Evolutionary conservation across 2,329 filamentous ascomycete species (phyloP), one percentile per base, ranked within the genome.

Genomic region (Ophiocordyceps robertsii): DNA sequence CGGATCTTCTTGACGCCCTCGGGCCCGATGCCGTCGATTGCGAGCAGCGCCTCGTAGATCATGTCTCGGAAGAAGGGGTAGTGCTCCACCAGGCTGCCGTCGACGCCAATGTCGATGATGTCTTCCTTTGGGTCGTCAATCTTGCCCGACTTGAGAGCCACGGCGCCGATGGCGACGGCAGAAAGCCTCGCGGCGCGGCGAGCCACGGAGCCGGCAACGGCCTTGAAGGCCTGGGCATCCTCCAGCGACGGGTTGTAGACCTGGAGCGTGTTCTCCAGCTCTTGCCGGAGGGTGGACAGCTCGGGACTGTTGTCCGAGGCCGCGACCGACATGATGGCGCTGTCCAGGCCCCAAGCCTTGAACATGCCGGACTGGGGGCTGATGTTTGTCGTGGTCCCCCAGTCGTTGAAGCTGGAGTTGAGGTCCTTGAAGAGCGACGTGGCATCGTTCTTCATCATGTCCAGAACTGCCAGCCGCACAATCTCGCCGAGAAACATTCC

Each of bases 401-500:
- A 73, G 56, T 77, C 82, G 56, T 90, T 87, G 50, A 71, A 72
- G 55, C 75, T 79, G 21, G 83, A 82, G 63, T 84, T 80, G 44
- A 75, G 73, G 53, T 89, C 84, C 52, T 73, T 75, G 73, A 95
- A 93, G 31, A 95, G 72, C 3, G 79, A 70, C 7, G 82, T 65
- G 1, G 71, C 60, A 27, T 79, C 69, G 51, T 85, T 73, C 52
- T 82, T 73, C 55, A 89, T 68, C 59, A 95, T 73, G 44, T 78
- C 71, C 40, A 92, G 61, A 19, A 95, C 67, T 14, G 81, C 80
- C 37, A 86, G 73, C 43, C 92, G 83, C 43, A 95, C 73, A 48
- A 96, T 89, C 62, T 98, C 92, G 43, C 92, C 92, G 39, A 98
- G 65, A 67, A 96, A 98, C 90, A 98, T 96, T 60, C 92, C 92